phyloP scores from a whole-genome alignment of 495 filamentous ascomycete species.

The Lasiosphaeria ovina region DNA sequence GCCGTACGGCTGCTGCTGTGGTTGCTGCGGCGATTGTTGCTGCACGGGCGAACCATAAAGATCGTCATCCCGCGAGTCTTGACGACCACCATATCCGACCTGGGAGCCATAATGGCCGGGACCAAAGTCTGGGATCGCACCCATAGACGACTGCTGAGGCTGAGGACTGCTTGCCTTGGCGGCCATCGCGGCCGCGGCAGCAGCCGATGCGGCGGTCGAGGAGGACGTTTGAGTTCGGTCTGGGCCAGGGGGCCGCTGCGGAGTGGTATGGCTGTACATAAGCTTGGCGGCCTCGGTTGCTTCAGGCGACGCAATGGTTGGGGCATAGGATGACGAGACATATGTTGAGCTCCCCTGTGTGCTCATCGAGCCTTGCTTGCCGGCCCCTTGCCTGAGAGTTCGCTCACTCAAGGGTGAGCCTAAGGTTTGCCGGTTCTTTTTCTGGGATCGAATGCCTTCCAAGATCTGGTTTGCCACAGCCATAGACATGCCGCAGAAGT shows the following conservation, averaged over 20 bases:
- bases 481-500: constrained; percentile 99
- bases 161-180: constrained; percentile 32
- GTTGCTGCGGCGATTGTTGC: constrained; percentile 38
- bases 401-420: constrained; percentile 57
- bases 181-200: constrained; percentile 46
- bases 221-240: constrained; percentile 40
- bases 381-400: constrained; percentile 60
- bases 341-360: constrained; percentile 24
- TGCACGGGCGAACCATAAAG: constrained; percentile 48
- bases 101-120: constrained; percentile 39
- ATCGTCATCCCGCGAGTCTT: constrained; percentile 37
- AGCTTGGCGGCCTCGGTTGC: constrained; percentile 51
- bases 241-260: constrained; percentile 38
- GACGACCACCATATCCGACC: constrained; percentile 36
- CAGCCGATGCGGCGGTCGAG: constrained; percentile 43
- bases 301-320: constrained; percentile 41
- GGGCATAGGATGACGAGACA: constrained; percentile 27
- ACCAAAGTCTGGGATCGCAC: constrained; percentile 37
- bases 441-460: constrained; percentile 60
- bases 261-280: constrained; percentile 52
- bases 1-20: constrained; percentile 46
- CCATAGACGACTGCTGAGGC: constrained; percentile 15
- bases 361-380: constrained; percentile 35
- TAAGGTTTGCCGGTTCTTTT: constrained; percentile 51
- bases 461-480: constrained; percentile 92